Conservation (phyloP, 805 yeast genomes). For the Kregervanrija pseudodelftensis region DNA sequence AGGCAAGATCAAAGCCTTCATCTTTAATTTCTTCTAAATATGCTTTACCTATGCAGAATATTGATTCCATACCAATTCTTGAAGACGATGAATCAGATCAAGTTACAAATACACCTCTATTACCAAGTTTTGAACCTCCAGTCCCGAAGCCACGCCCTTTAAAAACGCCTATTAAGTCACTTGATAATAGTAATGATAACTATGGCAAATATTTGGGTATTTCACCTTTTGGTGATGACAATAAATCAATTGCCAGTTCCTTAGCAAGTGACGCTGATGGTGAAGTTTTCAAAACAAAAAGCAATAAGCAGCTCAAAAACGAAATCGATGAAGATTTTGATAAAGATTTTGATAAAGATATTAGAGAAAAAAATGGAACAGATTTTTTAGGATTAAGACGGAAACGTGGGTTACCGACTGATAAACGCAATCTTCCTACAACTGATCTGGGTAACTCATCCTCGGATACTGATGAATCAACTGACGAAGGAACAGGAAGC, state of each 20-base stretch:
- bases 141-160: background rate
- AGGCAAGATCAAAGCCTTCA: background rate
- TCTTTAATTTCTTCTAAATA: background rate
- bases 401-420: background rate
- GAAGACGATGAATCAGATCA: conserved; percentile 27
- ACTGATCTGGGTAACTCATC: conserved; percentile 2
- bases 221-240: too few relatives aligned
- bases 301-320: conserved; percentile 2
- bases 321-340: conserved; percentile 29
- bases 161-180: background rate
- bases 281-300: background rate
- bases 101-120: conserved; percentile 17
- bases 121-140: conserved; percentile 18
- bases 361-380: conserved; percentile 4
- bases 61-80: conserved; percentile 21
- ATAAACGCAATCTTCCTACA: conserved; percentile 14
- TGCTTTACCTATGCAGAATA: conserved; percentile 1
- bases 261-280: background rate
- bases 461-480: conserved; percentile 22
- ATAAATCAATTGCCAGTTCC: too few relatives aligned
- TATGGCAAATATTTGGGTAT: background rate
- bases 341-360: conserved; percentile 22
- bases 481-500: conserved; percentile 11
- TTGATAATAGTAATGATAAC: background rate
- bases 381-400: conserved; percentile 4